Evolutionary conservation across 2,329 filamentous ascomycete genomes (phyloP), one percentile per base, ranked within the genome.

Genomic region (Fusarium siculi): DNA sequence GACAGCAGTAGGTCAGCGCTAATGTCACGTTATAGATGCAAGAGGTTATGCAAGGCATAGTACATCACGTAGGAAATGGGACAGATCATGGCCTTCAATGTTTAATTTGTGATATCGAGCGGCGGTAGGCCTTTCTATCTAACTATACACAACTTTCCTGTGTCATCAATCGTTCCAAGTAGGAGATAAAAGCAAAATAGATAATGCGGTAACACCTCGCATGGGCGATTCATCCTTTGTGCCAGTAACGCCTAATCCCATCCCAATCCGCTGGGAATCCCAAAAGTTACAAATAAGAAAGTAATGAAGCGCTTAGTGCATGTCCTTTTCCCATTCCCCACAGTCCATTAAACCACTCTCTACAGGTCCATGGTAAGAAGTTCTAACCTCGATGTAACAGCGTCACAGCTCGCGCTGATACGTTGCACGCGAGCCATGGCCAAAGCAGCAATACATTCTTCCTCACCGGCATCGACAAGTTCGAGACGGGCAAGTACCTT

Each of bases 401-500:
- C 75, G 49, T 82, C 81, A 34, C 81, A 76, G 66, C 72, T 77
- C 34, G 80, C 83, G 30, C 84, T 84, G 65, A 90, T 84, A 71
- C 84, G 84, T 77, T 87, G 84, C 54, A 89, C 84, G 34, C 86
- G 84, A 54, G 83, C 85, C 80, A 88, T 83, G 43, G 86, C 84
- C 25, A 86, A 72, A 14, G 79, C 79, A 34, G 86, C 84, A 32
- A 80, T 76, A 14, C 79, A 79, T 56, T 87, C 86, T 59, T 88
- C 86, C 66, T 88, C 84, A 2, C 85, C 84, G 32, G 84, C 85
- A 62, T 93, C 87, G 36, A 93, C 84, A n/a, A 95, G 86, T 73
- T 93, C 89, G 76, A 89, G 90, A 54, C 88, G 86, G 19, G 88
- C 84, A 53, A 90, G 84, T 6, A 87, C 82, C 85, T 95, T 95